These are phyloP conservation scores for Aspergillus taichungensis DNA, from an alignment of 495 filamentous ascomycete genomes.

Conservation along the genomic window DNA sequence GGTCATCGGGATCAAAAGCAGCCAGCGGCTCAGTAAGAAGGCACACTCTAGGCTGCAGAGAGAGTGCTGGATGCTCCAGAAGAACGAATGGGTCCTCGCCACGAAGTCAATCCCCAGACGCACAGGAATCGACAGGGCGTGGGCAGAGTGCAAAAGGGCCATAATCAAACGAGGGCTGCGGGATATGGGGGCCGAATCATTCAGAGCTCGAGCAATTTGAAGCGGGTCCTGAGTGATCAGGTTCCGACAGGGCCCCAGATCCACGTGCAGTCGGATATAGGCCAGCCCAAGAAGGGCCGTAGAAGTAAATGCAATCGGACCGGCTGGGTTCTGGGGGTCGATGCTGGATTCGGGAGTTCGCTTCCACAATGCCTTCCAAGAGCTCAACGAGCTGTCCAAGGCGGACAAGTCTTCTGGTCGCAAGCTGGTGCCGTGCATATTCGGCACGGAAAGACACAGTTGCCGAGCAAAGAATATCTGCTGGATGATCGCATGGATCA, in stretches of 20 bases:
- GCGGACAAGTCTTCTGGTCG: slow-evolving; percentile 35
- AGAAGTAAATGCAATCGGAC: slow-evolving; percentile 46
- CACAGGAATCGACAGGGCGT: slow-evolving; percentile 46
- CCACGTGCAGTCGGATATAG: slow-evolving; percentile 44
- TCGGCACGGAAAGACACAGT: slow-evolving; percentile 37
- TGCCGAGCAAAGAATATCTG: slow-evolving; percentile 46
- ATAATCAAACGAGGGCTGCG: slow-evolving; percentile 41
- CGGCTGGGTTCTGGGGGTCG: slow-evolving; percentile 44
- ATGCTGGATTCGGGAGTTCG: slow-evolving; percentile 44
- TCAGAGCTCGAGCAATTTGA: slow-evolving; percentile 34
- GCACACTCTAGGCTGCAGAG: slow-evolving; percentile 48
- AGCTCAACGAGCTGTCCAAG: slow-evolving; percentile 35
- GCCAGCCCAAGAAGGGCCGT: slow-evolving; percentile 46
- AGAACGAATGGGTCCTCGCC: slow-evolving; percentile 43
- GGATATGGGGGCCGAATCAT: slow-evolving; percentile 31
- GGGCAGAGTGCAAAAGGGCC: slow-evolving; percentile 44
- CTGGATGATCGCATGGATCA: slow-evolving; percentile 46
- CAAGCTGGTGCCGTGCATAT: slow-evolving; percentile 35
- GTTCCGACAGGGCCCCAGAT: slow-evolving; percentile 37
- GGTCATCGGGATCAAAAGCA: slow-evolving; percentile 38
- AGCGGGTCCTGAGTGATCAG: slow-evolving; percentile 40
- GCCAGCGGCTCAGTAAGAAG: slow-evolving; percentile 45
- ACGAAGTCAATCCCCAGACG: slow-evolving; percentile 45
- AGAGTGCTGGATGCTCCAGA: slow-evolving; percentile 49
- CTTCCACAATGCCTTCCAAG: slow-evolving; percentile 48